A percentile compares a stretch with the other conserved stretches of the same genome.
Conservation (phyloP, 2,329 filamentous ascomycete genomes). For the Claviceps capensis region DNA sequence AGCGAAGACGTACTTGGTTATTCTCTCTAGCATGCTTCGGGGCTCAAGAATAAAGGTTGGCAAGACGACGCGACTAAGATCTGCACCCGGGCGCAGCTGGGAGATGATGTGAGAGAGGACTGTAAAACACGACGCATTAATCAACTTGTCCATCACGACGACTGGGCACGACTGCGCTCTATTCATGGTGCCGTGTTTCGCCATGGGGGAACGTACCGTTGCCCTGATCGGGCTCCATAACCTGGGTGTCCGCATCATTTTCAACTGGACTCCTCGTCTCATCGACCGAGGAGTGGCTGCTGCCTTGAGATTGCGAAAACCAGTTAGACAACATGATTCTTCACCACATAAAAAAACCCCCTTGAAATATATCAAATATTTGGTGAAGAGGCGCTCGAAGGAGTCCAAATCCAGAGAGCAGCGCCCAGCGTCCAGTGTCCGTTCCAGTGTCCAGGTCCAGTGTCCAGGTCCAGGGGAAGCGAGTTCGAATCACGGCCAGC, state of each 20-base stretch:
- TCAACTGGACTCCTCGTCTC: slow-evolving; percentile 29
- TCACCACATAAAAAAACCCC: background rate
- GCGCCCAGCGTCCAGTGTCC: background rate
- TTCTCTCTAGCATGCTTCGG: slow-evolving; percentile 93
- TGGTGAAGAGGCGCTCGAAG: too few species aligned
- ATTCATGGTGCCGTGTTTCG: background rate
- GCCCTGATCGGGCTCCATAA: slow-evolving; percentile 85
- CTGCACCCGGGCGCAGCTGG: slow-evolving; percentile 86
- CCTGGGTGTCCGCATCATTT: slow-evolving; percentile 55
- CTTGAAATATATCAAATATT: too few species aligned
- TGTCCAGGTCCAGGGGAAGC: background rate
- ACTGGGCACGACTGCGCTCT: background rate
- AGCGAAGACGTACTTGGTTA: slow-evolving; percentile 69
- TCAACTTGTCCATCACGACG: background rate
- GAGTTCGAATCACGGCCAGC: background rate
- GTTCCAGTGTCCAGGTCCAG: background rate
- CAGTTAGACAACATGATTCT: slow-evolving; percentile 28
- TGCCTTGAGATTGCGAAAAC: slow-evolving; percentile 28
- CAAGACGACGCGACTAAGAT: slow-evolving; percentile 84
- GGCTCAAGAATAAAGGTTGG: slow-evolving; percentile 98
- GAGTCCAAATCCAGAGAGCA: too few species aligned
- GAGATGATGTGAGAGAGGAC: slow-evolving; percentile 96
- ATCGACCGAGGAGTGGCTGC: slow-evolving; percentile 42
- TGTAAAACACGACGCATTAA: slow-evolving; percentile 20
- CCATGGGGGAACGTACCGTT: slow-evolving; percentile 51